A percentile compares a stretch with the other conserved stretches of the same genome.
These are phyloP conservation scores for Xylariales sp. DNA, from an alignment of 2,329 filamentous ascomycete species.

Conservation along the genomic window DNA sequence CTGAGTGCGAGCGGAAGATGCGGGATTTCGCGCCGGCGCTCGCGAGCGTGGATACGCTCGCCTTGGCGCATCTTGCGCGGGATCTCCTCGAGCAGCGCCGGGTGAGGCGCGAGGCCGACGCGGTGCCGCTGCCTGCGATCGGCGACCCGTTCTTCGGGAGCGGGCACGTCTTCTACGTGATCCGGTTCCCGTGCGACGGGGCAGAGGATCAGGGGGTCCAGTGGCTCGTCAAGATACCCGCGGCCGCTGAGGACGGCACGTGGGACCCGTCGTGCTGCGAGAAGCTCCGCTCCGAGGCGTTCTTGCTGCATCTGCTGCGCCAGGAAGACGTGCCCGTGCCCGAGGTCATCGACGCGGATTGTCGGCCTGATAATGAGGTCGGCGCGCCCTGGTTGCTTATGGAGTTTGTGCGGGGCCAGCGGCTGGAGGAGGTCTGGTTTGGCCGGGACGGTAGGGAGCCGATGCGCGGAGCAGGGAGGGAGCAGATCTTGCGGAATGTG, in stretches of 20 bases:
- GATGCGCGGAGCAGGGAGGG: slow-evolving; percentile 15
- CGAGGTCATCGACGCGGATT: slow-evolving; percentile 42
- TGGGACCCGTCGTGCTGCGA: slow-evolving; percentile 40
- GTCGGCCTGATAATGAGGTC: slow-evolving; percentile 23
- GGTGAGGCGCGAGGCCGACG: neutral
- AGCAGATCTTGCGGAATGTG: slow-evolving; percentile 36
- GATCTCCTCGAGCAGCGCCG: slow-evolving; percentile 35
- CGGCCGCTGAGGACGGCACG: slow-evolving; percentile 34
- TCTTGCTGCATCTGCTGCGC: slow-evolving; percentile 40
- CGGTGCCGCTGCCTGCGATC: slow-evolving; percentile 33
- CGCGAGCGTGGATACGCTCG: slow-evolving; percentile 37
- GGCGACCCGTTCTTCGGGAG: slow-evolving; percentile 40
- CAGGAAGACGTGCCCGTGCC: slow-evolving; percentile 40
- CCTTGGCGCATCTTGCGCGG: slow-evolving; percentile 36
- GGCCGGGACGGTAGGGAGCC: slow-evolving; percentile 10
- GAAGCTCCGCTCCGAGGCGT: slow-evolving; percentile 41
- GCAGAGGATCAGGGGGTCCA: neutral
- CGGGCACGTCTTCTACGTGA: slow-evolving; percentile 42
- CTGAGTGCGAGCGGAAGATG: slow-evolving; percentile 15
- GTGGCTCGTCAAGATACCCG: slow-evolving; percentile 46
- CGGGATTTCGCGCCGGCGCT: slow-evolving; percentile 40
- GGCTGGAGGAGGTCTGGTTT: slow-evolving; percentile 45
- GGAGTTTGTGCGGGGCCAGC: slow-evolving; percentile 37
- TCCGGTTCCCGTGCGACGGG: slow-evolving; percentile 34
- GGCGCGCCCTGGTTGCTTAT: slow-evolving; percentile 36